A percentile compares a stretch with the other conserved stretches of the same genome.
These are phyloP conservation scores for Sisymbrium altissimum DNA, from an alignment of 345 rosid genomes.

Conservation along the genomic window DNA sequence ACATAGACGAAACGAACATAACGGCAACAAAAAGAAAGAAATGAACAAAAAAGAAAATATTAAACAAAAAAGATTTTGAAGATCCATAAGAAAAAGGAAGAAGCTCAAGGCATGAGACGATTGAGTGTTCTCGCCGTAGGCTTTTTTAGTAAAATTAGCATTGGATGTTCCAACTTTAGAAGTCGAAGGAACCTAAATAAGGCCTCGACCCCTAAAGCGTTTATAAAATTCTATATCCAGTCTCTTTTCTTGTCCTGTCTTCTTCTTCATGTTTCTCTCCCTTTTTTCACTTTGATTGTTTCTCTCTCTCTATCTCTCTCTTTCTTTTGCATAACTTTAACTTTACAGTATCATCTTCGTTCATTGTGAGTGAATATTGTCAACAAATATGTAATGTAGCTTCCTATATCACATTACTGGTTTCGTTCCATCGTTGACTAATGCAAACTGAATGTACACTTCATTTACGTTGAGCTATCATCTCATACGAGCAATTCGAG, in stretches of 20 bases:
- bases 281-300: constrained; percentile 11
- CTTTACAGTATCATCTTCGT: constrained; percentile 33
- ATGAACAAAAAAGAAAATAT: neutral
- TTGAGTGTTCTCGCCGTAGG: constrained; percentile 18
- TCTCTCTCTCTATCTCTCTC: constrained; percentile 4
- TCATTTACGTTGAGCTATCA: neutral
- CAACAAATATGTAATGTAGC: constrained; percentile 18
- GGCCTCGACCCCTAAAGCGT: constrained; percentile 35
- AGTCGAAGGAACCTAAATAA: constrained; percentile 32
- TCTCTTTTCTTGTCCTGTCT: constrained; percentile 28
- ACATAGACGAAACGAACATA: constrained; percentile 41
- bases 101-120: constrained; percentile 21
- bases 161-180: constrained; percentile 33
- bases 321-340: constrained; percentile 10
- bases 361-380: constrained; percentile 17
- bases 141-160: constrained; percentile 20
- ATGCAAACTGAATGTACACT: neutral
- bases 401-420: neutral
- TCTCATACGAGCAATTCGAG: neutral
- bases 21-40: constrained; percentile 34
- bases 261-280: constrained; percentile 39
- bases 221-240: constrained; percentile 18
- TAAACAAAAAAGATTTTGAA: constrained; percentile 25
- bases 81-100: constrained; percentile 41
- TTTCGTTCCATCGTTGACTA: neutral